Evolutionary conservation across 306 rosid genomes (phyloP), one percentile per base, ranked within the genome.

Genomic region (Trichosanthes cucumerina): DNA sequence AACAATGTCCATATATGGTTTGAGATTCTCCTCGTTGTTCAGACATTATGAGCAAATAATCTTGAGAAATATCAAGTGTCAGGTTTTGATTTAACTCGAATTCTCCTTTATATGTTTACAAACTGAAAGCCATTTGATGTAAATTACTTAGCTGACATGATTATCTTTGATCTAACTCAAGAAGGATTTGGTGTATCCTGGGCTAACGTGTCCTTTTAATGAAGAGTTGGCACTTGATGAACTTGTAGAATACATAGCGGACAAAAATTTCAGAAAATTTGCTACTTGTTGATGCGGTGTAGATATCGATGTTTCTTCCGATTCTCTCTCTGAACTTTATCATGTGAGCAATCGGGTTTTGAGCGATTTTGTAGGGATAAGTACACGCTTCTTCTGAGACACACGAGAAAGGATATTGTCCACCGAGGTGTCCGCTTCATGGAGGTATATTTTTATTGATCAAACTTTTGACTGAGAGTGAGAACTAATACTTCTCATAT

Each of bases 381-480:
- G 80, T 90, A 92, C 88, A 95, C 99, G 14, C 88, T 53, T 79
- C 99, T 95, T 81, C 99, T 64, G 97, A 92, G 43, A n/a, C n/a
- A 91, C 97, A 34, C 91, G 87, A 39, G 97, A 95, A 81, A 92
- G 98, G 84, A 86, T 95, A 66, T 84, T 95, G 49, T 97, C 99
- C 16, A 91, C 99, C 56, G 97, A 92, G 87, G 88, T 95, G 75
- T 87, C 97, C 28, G 92, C 93, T 9, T 63, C 82, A 9, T 95
- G 97, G 99, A 92, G 93, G 99, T 95, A 80, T 28, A 16, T 63
- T 59, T 60, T 39, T 54, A 8, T 36, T 13, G 39, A 34, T 34
- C 10, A 7, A 21, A 70, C 76, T 46, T 12, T 44, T 72, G 77
- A 46, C 16, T 24, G 41, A n/a, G n/a, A n/a, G n/a, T n/a, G n/a